A percentile compares a stretch with the other conserved stretches of the same genome.
phyloP scores from a whole-genome alignment of 1,284 basidiomycete genomes.

The Ceratobasidium sp. region DNA sequence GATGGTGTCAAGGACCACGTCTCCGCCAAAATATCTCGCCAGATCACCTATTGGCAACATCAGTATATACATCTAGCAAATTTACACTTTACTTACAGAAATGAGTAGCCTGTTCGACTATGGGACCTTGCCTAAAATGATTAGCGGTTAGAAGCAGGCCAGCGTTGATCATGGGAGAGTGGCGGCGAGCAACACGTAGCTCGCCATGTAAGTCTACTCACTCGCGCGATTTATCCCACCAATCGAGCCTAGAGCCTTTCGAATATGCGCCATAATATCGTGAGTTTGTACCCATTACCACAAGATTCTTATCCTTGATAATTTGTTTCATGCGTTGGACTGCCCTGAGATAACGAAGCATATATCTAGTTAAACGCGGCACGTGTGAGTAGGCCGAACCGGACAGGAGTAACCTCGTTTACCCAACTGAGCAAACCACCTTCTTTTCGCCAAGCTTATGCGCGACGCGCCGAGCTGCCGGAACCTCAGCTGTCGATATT shows the following conservation, averaged over 20 bases:
- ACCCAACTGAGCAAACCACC: conserved; percentile 91
- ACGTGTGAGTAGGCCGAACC: conserved; percentile 12
- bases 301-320: conserved; percentile 93
- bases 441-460: conserved; percentile 77
- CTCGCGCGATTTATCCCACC: conserved; percentile 98
- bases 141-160: conserved; percentile 55
- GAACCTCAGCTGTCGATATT: conserved; percentile 84
- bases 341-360: conserved; percentile 93
- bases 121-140: conserved; percentile 80
- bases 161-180: background rate
- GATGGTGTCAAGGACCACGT: conserved; percentile 90
- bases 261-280: conserved; percentile 96
- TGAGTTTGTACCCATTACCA: conserved; percentile 97
- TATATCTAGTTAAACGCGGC: conserved; percentile 62
- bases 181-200: background rate
- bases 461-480: conserved; percentile 59
- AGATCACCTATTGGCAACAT: conserved; percentile 76
- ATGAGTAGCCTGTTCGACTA: conserved; percentile 97
- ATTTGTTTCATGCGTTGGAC: conserved; percentile 99
- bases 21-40: conserved; percentile 97
- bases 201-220: conserved; percentile 53
- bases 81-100: conserved; percentile 61
- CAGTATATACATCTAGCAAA: conserved; percentile 44
- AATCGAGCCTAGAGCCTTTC: conserved; percentile 89
- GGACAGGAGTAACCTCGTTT: conserved; percentile 52